phyloP scores from a whole-genome alignment of 2,329 filamentous ascomycete genomes.

The Aspergillus clavatus region DNA sequence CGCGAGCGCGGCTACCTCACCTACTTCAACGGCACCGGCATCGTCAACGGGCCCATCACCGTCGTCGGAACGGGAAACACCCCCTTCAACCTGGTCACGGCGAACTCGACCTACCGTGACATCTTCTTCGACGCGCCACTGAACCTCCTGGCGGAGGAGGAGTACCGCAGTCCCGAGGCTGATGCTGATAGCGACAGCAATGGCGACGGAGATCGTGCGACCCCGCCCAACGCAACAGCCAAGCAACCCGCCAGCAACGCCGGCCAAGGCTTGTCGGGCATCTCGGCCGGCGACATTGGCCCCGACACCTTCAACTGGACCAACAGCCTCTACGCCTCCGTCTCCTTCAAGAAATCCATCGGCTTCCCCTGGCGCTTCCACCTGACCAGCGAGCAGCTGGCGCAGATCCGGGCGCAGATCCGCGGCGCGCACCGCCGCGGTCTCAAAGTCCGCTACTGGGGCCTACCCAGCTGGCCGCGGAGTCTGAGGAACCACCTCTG shows the following conservation, averaged over 20 bases:
- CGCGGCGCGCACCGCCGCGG: slow-evolving; percentile 48
- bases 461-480: slow-evolving; percentile 52
- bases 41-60: slow-evolving; percentile 46
- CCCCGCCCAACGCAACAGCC: not conserved
- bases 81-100: slow-evolving; percentile 45
- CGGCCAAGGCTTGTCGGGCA: slow-evolving; percentile 46
- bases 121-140: slow-evolving; percentile 55
- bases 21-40: slow-evolving; percentile 45
- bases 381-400: slow-evolving; percentile 43
- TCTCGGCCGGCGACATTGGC: slow-evolving; percentile 28
- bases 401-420: slow-evolving; percentile 49
- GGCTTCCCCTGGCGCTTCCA: slow-evolving; percentile 48
- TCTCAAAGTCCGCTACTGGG: slow-evolving; percentile 55
- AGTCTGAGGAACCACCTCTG: slow-evolving; percentile 52
- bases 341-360: slow-evolving; percentile 48
- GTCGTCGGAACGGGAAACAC: slow-evolving; percentile 52
- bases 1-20: slow-evolving; percentile 48
- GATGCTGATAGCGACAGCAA: slow-evolving; percentile 1
- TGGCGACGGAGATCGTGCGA: too few relatives aligned
- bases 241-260: slow-evolving; percentile 18
- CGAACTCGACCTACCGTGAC: slow-evolving; percentile 48
- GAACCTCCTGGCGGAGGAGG: slow-evolving; percentile 30
- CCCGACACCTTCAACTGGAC: slow-evolving; percentile 43
- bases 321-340: slow-evolving; percentile 56
- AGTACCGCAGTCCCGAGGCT: not conserved